Percentiles rank a stretch among this genome's conserved stretches.
phyloP scores from a whole-genome alignment of 768 basidiomycete genomes.

The Podaxis sp. region DNA sequence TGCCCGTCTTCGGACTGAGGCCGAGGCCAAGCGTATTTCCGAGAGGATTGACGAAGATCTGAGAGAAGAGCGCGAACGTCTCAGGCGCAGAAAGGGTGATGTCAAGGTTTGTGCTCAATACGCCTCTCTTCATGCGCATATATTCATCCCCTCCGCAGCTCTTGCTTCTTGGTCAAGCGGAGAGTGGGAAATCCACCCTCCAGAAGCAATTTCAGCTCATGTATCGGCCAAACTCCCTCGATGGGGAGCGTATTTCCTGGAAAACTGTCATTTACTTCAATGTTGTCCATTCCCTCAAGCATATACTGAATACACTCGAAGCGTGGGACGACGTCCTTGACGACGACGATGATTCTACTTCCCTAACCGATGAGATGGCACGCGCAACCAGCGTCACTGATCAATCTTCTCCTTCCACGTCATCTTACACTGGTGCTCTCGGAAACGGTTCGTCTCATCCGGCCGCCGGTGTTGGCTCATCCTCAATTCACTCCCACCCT shows the following conservation, averaged over 20 bases:
- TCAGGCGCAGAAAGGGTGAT: slow-evolving; percentile 64
- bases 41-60: slow-evolving; percentile 83
- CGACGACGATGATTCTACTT: slow-evolving; percentile 32
- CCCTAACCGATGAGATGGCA: slow-evolving; percentile 20
- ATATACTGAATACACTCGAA: slow-evolving; percentile 61
- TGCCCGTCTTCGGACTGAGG: slow-evolving; percentile 57
- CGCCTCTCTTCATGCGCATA: slow-evolving; percentile 25
- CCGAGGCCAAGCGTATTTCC: slow-evolving; percentile 70
- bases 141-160: slow-evolving; percentile 41
- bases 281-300: slow-evolving; percentile 65
- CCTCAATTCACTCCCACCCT: slow-evolving; percentile 21
- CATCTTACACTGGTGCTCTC: slow-evolving; percentile 24
- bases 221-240: slow-evolving; percentile 69
- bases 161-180: slow-evolving; percentile 73
- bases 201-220: slow-evolving; percentile 81
- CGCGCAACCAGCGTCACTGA: slow-evolving; percentile 30
- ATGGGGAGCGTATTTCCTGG: slow-evolving; percentile 69
- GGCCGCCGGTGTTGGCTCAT: slow-evolving; percentile 23
- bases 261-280: slow-evolving; percentile 74
- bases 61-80: slow-evolving; percentile 59
- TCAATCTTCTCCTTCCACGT: slow-evolving; percentile 36
- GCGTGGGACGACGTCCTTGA: slow-evolving; percentile 58
- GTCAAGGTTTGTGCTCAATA: slow-evolving; percentile 47
- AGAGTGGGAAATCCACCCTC: slow-evolving; percentile 74
- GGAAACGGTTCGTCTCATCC: slow-evolving; percentile 23